Evolutionary conservation across 192 early-diverging fungal species (phyloP), one percentile per base, ranked within the genome.

Genomic region (Coemansia sp.): DNA sequence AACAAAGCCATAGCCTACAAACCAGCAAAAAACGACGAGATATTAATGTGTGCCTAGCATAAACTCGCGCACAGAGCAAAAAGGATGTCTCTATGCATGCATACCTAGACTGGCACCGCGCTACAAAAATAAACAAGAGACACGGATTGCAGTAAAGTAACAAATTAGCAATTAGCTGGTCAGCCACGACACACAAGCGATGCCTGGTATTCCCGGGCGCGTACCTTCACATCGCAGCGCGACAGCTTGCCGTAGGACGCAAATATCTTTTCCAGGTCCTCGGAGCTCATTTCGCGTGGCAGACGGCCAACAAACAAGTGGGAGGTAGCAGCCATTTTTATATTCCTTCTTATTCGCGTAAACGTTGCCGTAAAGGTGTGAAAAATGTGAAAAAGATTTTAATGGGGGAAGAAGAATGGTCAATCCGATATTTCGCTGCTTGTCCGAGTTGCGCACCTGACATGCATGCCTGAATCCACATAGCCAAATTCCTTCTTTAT

Each of bases 261-360:
- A 16, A 82, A 82, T n/a, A 71, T 43, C 16, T 58, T 48, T 58
- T 74, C 68, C 48, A 82, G 55, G 37, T 82, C 72, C 2, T 42
- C 38, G 1, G 65, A 47, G n/a, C 48, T 18, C 62, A 68, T 62
- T 23, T 70, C 66, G 55, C 65, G 67, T 14, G 74, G 65, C 38
- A 82, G 55, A 31, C 74, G 74, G 33, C 79, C 79, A 42, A 82
- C 65, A 66, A 82, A 82, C 48, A 82, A 59, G 34, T 75, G 73
- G 12, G 41, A 43, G 18, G 67, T 71, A 52, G 48, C 48, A 52
- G 48, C 48, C 48, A 52, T 52, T 52, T 50, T 20, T 9, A 20
- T 42, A 16, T 16, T 20, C 18, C 43, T 18, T 45, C 18, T 45
- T 43, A 6, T n/a, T 21, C 18, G 43, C 43, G 43, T 20, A 45